Percentiles rank a stretch among this genome's conserved stretches.
Conservation (phyloP, 805 yeast species). For the Zygosaccharomyces siamensis region DNA sequence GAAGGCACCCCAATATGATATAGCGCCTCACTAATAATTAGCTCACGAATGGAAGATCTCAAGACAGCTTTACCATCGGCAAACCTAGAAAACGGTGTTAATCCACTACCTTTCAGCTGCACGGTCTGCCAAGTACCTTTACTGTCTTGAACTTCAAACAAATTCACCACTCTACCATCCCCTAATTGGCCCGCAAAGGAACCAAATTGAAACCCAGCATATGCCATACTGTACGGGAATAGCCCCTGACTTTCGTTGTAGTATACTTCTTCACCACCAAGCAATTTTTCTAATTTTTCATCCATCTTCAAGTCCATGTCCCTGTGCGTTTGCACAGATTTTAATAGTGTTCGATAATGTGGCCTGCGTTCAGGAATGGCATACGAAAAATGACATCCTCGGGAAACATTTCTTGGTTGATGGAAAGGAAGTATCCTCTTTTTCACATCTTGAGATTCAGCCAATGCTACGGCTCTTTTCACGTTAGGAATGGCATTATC, state of each 20-base stretch:
- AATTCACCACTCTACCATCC: conserved; percentile 84
- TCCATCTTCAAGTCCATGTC: conserved; percentile 55
- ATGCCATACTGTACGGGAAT: conserved; percentile 83
- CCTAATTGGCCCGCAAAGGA: conserved; percentile 96
- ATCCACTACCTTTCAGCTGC: conserved; percentile 89
- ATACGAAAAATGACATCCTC: conserved; percentile 68
- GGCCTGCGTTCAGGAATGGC: conserved; percentile 60
- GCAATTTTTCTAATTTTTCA: conserved; percentile 46
- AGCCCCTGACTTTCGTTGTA: conserved; percentile 40
- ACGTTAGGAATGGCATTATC: conserved; percentile 34
- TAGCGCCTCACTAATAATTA: conserved; percentile 75
- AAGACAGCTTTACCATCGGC: conserved; percentile 96
- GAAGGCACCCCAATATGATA: conserved; percentile 80
- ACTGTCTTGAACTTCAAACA: conserved; percentile 69
- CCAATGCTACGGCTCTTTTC: conserved; percentile 26
- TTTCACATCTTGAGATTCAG: conserved; percentile 21
- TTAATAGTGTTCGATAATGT: conserved; percentile 48
- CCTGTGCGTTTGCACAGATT: conserved; percentile 54
- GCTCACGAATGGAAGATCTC: conserved; percentile 84
- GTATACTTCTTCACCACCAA: conserved; percentile 54
- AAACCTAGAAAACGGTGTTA: conserved; percentile 87
- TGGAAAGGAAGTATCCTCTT: conserved; percentile 35
- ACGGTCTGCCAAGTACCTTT: conserved; percentile 33
- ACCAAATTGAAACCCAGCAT: conserved; percentile 97
- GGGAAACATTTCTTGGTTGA: conserved; percentile 45